Evolutionary conservation across 1,139 yeast genomes (phyloP).

Genomic region (Hyphopichia buzzinii): DNA sequence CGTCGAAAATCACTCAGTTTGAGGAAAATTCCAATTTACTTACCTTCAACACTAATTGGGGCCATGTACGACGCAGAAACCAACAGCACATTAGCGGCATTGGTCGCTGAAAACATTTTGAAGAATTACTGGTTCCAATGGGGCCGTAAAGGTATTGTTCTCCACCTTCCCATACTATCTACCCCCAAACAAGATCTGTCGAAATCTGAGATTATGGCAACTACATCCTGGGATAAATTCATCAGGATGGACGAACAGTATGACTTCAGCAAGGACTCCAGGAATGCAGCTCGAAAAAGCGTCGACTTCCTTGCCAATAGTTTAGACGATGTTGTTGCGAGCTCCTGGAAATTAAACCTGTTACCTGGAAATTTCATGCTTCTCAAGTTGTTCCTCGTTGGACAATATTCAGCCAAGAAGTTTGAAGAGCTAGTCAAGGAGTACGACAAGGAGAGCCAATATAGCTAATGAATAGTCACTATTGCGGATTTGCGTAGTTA

Average conservation of each 20-base stretch:
- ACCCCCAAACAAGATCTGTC: slow-evolving; percentile 4
- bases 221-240: slow-evolving; percentile 3
- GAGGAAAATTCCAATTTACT: slow-evolving; percentile 21
- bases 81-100: slow-evolving; percentile 1
- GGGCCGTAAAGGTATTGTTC: background rate
- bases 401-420: background rate
- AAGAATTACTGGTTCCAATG: slow-evolving; percentile 3
- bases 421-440: background rate
- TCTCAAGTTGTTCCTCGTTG: slow-evolving; percentile 2
- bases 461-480: background rate
- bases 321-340: background rate
- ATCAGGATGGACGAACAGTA: slow-evolving; percentile 3
- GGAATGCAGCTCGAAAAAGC: background rate
- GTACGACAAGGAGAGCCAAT: slow-evolving; percentile 3
- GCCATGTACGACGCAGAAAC: slow-evolving; percentile 15
- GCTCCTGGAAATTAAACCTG: background rate
- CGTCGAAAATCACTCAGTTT: slow-evolving; percentile 24
- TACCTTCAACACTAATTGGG: slow-evolving; percentile 27
- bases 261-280: slow-evolving; percentile 1
- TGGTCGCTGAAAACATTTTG: slow-evolving; percentile 3
- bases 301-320: slow-evolving; percentile 2
- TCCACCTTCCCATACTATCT: slow-evolving; percentile 3
- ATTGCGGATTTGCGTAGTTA: too few species aligned
- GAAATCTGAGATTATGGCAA: background rate
- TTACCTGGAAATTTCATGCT: slow-evolving; percentile 2